A percentile compares a stretch with the other conserved stretches of the same genome.
Conservation (phyloP, 2,329 filamentous ascomycete species). For the Lasiodiplodia sp. region DNA sequence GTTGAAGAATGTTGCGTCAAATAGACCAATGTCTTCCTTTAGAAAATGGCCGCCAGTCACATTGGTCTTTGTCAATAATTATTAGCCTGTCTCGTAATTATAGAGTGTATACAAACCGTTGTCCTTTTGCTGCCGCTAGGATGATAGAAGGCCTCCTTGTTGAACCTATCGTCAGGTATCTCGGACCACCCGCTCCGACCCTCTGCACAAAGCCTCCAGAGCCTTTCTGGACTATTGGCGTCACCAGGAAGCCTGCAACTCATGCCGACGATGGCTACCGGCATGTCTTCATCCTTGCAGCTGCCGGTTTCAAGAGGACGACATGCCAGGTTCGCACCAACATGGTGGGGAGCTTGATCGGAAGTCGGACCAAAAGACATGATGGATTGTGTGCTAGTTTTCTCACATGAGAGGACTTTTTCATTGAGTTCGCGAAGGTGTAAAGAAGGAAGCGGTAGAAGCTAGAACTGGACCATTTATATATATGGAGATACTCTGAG, state of each 20-base stretch:
- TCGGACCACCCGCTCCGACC: constrained; percentile 40
- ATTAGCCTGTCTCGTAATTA: background rate
- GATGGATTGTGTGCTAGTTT: too few relatives aligned
- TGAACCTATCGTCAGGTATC: constrained; percentile 47
- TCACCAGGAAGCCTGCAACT: constrained; percentile 44
- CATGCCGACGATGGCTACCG: constrained; percentile 45
- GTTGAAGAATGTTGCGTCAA: constrained; percentile 32
- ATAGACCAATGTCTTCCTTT: constrained; percentile 32
- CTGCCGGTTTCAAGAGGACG: too few relatives aligned
- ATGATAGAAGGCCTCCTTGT: constrained; percentile 46
- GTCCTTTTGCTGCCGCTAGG: constrained; percentile 34
- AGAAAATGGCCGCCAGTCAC: constrained; percentile 3
- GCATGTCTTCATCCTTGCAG: constrained; percentile 8
- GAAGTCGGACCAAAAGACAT: too few relatives aligned
- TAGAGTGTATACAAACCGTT: background rate
- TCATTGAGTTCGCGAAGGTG: too few relatives aligned
- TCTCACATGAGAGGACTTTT: too few relatives aligned
- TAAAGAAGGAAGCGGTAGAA: too few relatives aligned
- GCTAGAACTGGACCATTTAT: too few relatives aligned
- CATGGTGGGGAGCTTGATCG: too few relatives aligned
- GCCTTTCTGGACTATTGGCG: constrained; percentile 39
- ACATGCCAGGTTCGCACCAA: too few relatives aligned
- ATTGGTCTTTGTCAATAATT: background rate
- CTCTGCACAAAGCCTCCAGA: constrained; percentile 45
- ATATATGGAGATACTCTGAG: too few relatives aligned